Percentiles rank a stretch among this genome's conserved stretches.
Evolutionary conservation across 495 filamentous ascomycete species (phyloP).

Genomic region (Trichoderma reesei): DNA sequence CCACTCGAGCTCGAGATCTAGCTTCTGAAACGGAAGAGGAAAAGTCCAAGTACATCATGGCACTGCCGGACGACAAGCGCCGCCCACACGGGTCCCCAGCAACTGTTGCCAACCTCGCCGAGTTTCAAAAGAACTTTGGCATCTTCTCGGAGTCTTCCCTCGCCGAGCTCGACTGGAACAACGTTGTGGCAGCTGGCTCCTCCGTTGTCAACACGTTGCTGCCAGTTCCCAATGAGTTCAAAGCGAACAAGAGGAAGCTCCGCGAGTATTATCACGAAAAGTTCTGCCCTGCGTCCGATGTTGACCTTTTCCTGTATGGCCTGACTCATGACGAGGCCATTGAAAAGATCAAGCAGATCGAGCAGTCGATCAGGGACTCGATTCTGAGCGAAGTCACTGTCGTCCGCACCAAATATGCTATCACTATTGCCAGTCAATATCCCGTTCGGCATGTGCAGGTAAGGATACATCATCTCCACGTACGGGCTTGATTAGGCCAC

Average conservation of each 20-base stretch:
- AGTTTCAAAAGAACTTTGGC: constrained; percentile 67
- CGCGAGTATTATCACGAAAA: constrained; percentile 70
- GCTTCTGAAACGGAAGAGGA: constrained; percentile 47
- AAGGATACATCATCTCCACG: constrained; percentile 6
- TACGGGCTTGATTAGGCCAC: background rate
- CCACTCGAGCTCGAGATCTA: constrained; percentile 53
- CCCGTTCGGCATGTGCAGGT: constrained; percentile 66
- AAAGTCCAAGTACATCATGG: constrained; percentile 60
- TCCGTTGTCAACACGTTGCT: constrained; percentile 65
- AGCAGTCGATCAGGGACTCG: constrained; percentile 54
- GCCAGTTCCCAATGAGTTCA: constrained; percentile 57
- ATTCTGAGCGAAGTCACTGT: constrained; percentile 69
- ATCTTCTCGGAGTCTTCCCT: constrained; percentile 63
- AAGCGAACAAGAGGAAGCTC: constrained; percentile 51
- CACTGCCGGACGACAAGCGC: constrained; percentile 48
- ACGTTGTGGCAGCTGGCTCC: constrained; percentile 67
- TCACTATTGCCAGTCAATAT: constrained; percentile 76
- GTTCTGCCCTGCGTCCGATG: constrained; percentile 71
- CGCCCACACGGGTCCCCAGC: constrained; percentile 52
- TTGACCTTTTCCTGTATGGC: constrained; percentile 76
- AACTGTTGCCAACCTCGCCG: constrained; percentile 50
- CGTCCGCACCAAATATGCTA: constrained; percentile 69
- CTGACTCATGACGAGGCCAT: constrained; percentile 62
- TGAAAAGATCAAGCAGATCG: constrained; percentile 75
- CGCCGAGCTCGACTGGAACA: constrained; percentile 61